Conservation (phyloP, 106 monocot genomes). For the Platanthera zijinensis region DNA sequence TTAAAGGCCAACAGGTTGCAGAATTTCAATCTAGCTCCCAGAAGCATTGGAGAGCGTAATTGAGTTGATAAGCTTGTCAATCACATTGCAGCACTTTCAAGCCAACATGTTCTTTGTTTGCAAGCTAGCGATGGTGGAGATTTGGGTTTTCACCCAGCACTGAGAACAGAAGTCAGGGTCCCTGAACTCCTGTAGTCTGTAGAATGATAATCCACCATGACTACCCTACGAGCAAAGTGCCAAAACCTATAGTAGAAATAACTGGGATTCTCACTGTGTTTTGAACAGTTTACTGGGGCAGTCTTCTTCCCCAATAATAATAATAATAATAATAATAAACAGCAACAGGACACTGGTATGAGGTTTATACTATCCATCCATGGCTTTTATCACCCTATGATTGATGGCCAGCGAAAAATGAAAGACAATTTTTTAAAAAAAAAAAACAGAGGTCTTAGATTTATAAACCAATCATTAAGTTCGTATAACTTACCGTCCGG, state of each 20-base stretch:
- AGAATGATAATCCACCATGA: constrained; percentile 11
- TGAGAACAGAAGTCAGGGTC: constrained; percentile 31
- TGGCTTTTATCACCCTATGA: constrained; percentile 8
- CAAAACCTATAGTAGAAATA: constrained; percentile 27
- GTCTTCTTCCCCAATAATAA: background rate
- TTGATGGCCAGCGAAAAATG: background rate
- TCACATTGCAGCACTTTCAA: constrained; percentile 9
- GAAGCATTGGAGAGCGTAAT: too few relatives aligned
- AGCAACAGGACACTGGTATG: background rate
- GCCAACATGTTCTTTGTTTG: constrained; percentile 24
- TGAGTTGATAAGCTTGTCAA: too few relatives aligned
- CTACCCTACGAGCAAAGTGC: constrained; percentile 15
- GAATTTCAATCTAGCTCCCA: too few relatives aligned
- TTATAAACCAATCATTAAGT: too few relatives aligned
- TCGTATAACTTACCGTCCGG: too few relatives aligned
- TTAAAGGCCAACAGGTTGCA: too few relatives aligned
- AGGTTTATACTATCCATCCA: background rate
- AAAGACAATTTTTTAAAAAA: background rate
- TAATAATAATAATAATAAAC: too few relatives aligned
- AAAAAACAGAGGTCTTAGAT: background rate
- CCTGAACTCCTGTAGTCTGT: constrained; percentile 19
- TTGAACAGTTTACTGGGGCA: constrained; percentile 14
- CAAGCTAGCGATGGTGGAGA: constrained; percentile 39
- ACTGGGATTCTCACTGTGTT: constrained; percentile 21
- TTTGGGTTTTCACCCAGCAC: constrained; percentile 43